Evolutionary conservation across 371 early-diverging fungal genomes (phyloP), one percentile per base, ranked within the genome.

Genomic region (Dinochytrium kinnereticum): DNA sequence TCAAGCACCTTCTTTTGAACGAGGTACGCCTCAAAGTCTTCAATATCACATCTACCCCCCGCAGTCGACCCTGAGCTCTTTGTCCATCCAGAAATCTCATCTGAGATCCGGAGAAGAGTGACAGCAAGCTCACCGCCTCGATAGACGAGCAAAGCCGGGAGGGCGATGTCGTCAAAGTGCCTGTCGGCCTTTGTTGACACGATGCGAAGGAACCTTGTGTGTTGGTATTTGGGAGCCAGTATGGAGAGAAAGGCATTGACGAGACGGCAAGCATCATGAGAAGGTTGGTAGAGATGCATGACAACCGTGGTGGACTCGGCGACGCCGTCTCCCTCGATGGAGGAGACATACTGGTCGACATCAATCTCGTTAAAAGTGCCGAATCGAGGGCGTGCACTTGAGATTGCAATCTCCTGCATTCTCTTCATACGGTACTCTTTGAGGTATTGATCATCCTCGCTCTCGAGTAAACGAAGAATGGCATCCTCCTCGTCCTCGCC

Each of bases 141-240:
- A 70, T 87, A 87, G 1, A 75, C 79, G 24, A 87, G 68, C 49
- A 87, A 36, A 0, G 84, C 80, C 2, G 87, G 87, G 64, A 84
- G 68, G 1, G 83, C 84, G n/a, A 84, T 73, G 5, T 74, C 75
- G 71, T 85, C 85, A 71, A 87, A 85, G 17, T 57, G 40, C 31
- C 69, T 59, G 67, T 85, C 85, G 17, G 87, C 85, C 59, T 75
- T 65, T 0, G 79, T 86, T 50, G 83, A 80, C 68, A 87, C 67
- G 59, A 90, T 90, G 24, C 79, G 64, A 38, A 84, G 76, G 69
- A 90, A 80, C 69, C 86, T 88, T 49, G 79, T 72, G 37, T 69
- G 40, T 28, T 76, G 74, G 59, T 85, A 84, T 70, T 69, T 79
- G 19, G 79, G 65, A 15, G 87, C 84, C 13, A 87, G 70, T 31